Evolutionary conservation across 2,329 filamentous ascomycete species (phyloP), one percentile per base, ranked within the genome.

Genomic region (Fusarium transvaalense): DNA sequence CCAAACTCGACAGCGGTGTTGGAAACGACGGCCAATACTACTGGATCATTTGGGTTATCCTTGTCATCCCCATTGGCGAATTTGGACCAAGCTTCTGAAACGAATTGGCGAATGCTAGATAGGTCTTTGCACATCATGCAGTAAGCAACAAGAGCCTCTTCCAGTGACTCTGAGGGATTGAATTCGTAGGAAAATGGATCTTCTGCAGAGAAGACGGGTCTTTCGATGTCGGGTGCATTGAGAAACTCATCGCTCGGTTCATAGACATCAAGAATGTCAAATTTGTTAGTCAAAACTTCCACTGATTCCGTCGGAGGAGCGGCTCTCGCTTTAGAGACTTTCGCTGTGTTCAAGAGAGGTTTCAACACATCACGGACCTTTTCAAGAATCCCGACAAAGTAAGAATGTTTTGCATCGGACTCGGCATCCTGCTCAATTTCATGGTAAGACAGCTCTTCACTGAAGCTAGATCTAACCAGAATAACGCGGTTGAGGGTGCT

Each of bases 401-500:
- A 75, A 2, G 54, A 57, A 55, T 81, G 79, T 1, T 69, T 69
- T 7, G 62, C 55, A 32, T 79, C 72, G 3, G 74, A 73, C 6
- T 69, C 32, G 8, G 61, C 31, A 35, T 75, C 62, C 4, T 55
- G 17, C 14, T 46, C 23, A 3, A 53, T 56, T 7, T 65, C 66
- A 41, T 72, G 51, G 7, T 72, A 23, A 6, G 38, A 54, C 10
- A 78, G 42, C 12, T 68, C 58, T 1, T 21, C 17, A 1, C 71
- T 62, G 41, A 81, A 81, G 1, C n/a, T 31, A 23, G 74, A 66
- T 12, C 81, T 76, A 5, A 75, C 52, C 10, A 60, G n/a, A 32
- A 83, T 83, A n/a, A 80, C 74, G 1, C 78, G 76, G 29, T 78
- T 66, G 5, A 84, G 64, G 1, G 79, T 77, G 6, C 54, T 54